Base-by-base conservation (phyloP, 257 asterid species). In the Primulina eburnea region DNA sequence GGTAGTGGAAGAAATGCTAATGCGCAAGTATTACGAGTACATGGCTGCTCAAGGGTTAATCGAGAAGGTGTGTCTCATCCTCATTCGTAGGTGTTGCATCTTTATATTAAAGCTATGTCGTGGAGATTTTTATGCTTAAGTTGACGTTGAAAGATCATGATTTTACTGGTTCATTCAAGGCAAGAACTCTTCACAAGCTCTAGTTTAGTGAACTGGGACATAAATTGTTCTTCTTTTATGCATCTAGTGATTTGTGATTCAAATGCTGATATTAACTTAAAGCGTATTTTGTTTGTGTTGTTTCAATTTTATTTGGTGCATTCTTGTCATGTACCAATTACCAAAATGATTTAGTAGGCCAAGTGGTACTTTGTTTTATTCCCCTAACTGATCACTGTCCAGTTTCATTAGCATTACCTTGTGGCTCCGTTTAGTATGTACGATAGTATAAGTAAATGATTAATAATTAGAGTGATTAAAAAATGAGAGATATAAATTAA, bases 1-100 rank as follows among this genome's bases (percentile, higher is more conserved):
- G 97, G 94, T 90, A 11, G 97, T 90, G 82, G 95, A 93, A 79
- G 96, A 90, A 77, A 86, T 93, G 96, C 65, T 90, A 77, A 93
- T 90, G 99, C 92, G 88, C 76, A 89, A 87, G 78, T 93, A 82
- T 84, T 86, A 87, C 60, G 96, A 90, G 70, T 82, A 84, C 75
- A 93, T 90, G 97, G 76, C 71, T 68, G 90, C 90, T 76, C 84
- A 84, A 76, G 89, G 83, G 76, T 85, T 76, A 62, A 62, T 74
- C 26, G 80, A 75, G 52, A 83, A 80, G 88, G 96, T 88, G 65
- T 10, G 69, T 21, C 35, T 50, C 68, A 6, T 70, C 58, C 58
- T 60, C 62, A 57, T 62, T 8, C 70, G 38, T 69, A 17, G 12
- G 3, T 5, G 26, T 71, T 58, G 62, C 5, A 37, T 57, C 11